Evolutionary conservation across 148 eudicot genomes (phyloP).

Genomic region (Diospyros lotus): DNA sequence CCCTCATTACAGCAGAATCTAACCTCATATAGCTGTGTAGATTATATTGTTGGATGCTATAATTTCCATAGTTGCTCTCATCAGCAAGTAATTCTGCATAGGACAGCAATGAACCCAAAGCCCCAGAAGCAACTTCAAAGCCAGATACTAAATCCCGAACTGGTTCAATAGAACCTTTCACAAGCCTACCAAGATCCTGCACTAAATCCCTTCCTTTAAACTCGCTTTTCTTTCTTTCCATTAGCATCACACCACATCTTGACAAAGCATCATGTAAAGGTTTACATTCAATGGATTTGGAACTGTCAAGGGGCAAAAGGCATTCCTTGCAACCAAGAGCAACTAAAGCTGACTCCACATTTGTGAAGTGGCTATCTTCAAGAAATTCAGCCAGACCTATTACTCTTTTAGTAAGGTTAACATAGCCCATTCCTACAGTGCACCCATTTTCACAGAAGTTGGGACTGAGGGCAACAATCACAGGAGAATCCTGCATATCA

Average conservation of each 20-base stretch:
- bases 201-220: conserved; percentile 78
- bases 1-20: conserved; percentile 98
- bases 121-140: conserved; percentile 75
- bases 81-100: conserved; percentile 88
- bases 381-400: conserved; percentile 75
- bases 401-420: conserved; percentile 69
- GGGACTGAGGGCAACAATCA: conserved; percentile 61
- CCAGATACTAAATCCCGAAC: conserved; percentile 84
- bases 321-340: conserved; percentile 97
- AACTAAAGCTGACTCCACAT: conserved; percentile 82
- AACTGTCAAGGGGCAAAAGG: conserved; percentile 64
- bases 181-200: conserved; percentile 88
- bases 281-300: conserved; percentile 58
- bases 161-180: conserved; percentile 85
- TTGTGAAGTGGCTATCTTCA: conserved; percentile 93
- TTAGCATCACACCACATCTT: conserved; percentile 91
- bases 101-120: conserved; percentile 66
- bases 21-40: conserved; percentile 83
- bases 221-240: conserved; percentile 81
- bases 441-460: conserved; percentile 71
- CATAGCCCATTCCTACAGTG: conserved; percentile 70
- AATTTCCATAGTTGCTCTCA: conserved; percentile 78
- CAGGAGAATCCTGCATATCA: conserved; percentile 99
- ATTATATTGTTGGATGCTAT: conserved; percentile 48
- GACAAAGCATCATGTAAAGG: conserved; percentile 79